These are phyloP conservation scores for Hemisphaericaspora nanyangensis DNA, from an alignment of 805 yeast genomes.

Conservation along the genomic window DNA sequence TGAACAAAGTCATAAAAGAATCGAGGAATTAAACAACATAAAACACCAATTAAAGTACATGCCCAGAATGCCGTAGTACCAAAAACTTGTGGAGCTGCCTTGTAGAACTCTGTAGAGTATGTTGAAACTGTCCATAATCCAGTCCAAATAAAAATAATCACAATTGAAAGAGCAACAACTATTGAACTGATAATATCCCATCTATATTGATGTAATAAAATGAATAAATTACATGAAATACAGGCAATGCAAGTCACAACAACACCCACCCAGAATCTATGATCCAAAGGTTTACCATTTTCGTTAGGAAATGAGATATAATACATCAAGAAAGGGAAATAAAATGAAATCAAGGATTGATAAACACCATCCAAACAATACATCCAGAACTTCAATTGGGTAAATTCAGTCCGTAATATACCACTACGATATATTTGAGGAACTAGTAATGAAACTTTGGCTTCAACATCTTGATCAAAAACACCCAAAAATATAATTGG, in stretches of 20 bases:
- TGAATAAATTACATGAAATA: slow-evolving; percentile 62
- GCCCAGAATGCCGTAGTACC: slow-evolving; percentile 67
- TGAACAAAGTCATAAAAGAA: slow-evolving; percentile 54
- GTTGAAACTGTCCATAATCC: slow-evolving; percentile 68
- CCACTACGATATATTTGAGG: slow-evolving; percentile 77
- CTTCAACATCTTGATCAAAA: slow-evolving; percentile 77
- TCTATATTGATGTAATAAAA: slow-evolving; percentile 63
- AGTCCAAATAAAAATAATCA: slow-evolving; percentile 70
- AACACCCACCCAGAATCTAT: slow-evolving; percentile 70
- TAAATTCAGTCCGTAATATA: slow-evolving; percentile 69
- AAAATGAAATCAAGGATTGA: slow-evolving; percentile 69
- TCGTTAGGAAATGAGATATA: slow-evolving; percentile 24
- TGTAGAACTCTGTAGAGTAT: slow-evolving; percentile 55
- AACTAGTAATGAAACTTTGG: slow-evolving; percentile 61
- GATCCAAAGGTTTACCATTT: slow-evolving; percentile 61
- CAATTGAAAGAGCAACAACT: slow-evolving; percentile 53
- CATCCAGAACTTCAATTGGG: slow-evolving; percentile 60
- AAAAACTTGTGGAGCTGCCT: slow-evolving; percentile 60
- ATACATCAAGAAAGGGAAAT: slow-evolving; percentile 61
- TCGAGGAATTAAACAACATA: slow-evolving; percentile 65
- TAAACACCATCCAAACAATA: slow-evolving; percentile 77
- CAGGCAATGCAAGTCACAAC: slow-evolving; percentile 65
- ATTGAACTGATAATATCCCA: slow-evolving; percentile 77
- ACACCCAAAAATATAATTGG: slow-evolving; percentile 78
- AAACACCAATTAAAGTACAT: slow-evolving; percentile 57